Conservation (phyloP, 768 basidiomycete species). For the Austroboletus eburneus region DNA sequence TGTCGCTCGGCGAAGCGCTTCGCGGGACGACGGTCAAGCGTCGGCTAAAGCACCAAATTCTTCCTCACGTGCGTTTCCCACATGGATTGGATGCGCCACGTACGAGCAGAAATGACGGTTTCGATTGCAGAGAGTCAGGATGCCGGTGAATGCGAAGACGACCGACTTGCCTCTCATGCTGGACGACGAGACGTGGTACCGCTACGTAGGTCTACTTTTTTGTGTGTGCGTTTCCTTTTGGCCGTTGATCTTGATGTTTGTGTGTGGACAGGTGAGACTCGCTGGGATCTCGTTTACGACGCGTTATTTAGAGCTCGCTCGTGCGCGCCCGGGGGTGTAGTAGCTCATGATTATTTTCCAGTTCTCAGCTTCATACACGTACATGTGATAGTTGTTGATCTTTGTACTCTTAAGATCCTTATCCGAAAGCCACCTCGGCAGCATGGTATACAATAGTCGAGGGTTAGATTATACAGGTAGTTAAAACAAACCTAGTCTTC, state of each 20-base stretch:
- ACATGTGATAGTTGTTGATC: no score
- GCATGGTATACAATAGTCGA: conserved; percentile 7
- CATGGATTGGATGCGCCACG: no score
- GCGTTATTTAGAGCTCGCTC: conserved; percentile 20
- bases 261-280: conserved; percentile 12
- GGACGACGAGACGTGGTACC: conserved; percentile 35
- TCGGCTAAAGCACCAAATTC: conserved; percentile 30
- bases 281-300: conserved; percentile 14
- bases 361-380: no score
- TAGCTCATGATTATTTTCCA: no score
- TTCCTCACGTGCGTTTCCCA: conserved; percentile 40
- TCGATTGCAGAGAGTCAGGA: conserved; percentile 10
- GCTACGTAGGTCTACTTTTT: conserved; percentile 19
- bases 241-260: not conserved
- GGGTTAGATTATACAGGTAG: conserved; percentile 14
- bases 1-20: conserved; percentile 18
- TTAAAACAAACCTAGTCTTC: conserved; percentile 17
- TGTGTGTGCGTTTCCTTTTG: not conserved
- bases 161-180: conserved; percentile 33
- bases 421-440: no score
- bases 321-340: conserved; percentile 3
- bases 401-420: no score
- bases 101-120: no score
- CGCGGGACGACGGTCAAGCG: conserved; percentile 20
- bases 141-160: conserved; percentile 28